Evolutionary conservation across 1,139 yeast species (phyloP).

Genomic region (Schwanniomyces etchellsii): DNA sequence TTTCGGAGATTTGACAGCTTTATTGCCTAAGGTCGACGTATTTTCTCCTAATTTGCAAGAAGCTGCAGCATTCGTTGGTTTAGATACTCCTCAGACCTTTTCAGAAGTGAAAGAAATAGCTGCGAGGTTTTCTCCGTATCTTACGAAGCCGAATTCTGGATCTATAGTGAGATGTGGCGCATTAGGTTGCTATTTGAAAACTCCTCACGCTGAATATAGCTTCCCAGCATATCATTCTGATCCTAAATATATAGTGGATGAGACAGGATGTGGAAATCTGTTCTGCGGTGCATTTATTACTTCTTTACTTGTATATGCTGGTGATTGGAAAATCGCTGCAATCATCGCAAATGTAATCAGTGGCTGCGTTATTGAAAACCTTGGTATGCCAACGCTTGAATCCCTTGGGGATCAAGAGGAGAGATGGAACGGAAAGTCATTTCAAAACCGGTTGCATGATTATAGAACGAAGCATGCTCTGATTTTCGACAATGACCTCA

Average conservation of each 20-base stretch:
- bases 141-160: conserved; percentile 37
- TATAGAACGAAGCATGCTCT: conserved; percentile 58
- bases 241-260: conserved; percentile 59
- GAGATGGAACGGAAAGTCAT: conserved; percentile 51
- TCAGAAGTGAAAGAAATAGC: conserved; percentile 33
- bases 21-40: conserved; percentile 49
- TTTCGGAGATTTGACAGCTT: conserved; percentile 28
- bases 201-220: conserved; percentile 21
- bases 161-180: conserved; percentile 68
- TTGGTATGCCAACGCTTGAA: conserved; percentile 57
- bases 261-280: conserved; percentile 93
- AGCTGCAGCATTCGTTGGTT: conserved; percentile 38
- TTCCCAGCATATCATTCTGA: conserved; percentile 70
- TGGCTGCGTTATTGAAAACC: conserved; percentile 69
- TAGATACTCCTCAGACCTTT: conserved; percentile 9
- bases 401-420: conserved; percentile 12
- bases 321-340: conserved; percentile 52
- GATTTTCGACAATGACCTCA: no score
- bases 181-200: conserved; percentile 47
- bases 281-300: conserved; percentile 78
- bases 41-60: conserved; percentile 85
- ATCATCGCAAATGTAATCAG: conserved; percentile 74
- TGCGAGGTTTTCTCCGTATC: conserved; percentile 27
- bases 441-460: conserved; percentile 33
- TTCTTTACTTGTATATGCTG: conserved; percentile 44